Evolutionary conservation across 2,329 filamentous ascomycete species (phyloP).

Genomic region (Fusarium paranaense): DNA sequence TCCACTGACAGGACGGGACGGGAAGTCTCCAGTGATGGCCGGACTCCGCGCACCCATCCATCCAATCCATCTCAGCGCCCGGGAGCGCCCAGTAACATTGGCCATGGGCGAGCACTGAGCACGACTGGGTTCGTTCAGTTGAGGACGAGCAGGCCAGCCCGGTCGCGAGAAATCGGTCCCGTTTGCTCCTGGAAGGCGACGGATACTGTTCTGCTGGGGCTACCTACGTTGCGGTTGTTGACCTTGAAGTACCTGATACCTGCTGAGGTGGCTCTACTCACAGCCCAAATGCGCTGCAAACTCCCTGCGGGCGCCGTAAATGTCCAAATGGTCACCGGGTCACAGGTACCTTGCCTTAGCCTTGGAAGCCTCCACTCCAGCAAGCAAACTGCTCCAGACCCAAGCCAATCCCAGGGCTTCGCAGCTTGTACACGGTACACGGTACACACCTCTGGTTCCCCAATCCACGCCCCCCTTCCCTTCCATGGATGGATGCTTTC

Average conservation of each 20-base stretch:
- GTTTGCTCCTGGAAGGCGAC: slow-evolving; percentile 8
- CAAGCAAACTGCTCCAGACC: background rate
- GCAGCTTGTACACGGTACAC: slow-evolving; percentile 17
- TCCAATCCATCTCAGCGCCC: slow-evolving; percentile 31
- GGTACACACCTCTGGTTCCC: slow-evolving; percentile 8
- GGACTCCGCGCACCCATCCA: slow-evolving; percentile 8
- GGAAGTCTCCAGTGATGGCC: slow-evolving; percentile 34
- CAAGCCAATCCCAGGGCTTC: background rate
- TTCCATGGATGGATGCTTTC: slow-evolving; percentile 21
- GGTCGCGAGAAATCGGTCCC: slow-evolving; percentile 11
- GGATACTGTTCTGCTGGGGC: background rate
- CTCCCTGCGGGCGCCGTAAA: slow-evolving; percentile 18
- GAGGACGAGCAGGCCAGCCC: slow-evolving; percentile 1
- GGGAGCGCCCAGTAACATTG: slow-evolving; percentile 35
- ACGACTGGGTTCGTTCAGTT: slow-evolving; percentile 3
- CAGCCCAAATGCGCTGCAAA: slow-evolving; percentile 16
- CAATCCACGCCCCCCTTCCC: slow-evolving; percentile 28
- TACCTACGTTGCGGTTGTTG: background rate
- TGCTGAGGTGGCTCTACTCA: background rate
- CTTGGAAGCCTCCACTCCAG: background rate
- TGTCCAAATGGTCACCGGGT: slow-evolving; percentile 1
- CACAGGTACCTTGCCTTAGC: slow-evolving; percentile 6
- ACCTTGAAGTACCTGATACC: slow-evolving; percentile 22
- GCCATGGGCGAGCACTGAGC: slow-evolving; percentile 21
- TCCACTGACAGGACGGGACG: slow-evolving; percentile 37